Base-by-base conservation (phyloP, 2,329 filamentous ascomycete species). In the Colletotrichum eremochloae region DNA sequence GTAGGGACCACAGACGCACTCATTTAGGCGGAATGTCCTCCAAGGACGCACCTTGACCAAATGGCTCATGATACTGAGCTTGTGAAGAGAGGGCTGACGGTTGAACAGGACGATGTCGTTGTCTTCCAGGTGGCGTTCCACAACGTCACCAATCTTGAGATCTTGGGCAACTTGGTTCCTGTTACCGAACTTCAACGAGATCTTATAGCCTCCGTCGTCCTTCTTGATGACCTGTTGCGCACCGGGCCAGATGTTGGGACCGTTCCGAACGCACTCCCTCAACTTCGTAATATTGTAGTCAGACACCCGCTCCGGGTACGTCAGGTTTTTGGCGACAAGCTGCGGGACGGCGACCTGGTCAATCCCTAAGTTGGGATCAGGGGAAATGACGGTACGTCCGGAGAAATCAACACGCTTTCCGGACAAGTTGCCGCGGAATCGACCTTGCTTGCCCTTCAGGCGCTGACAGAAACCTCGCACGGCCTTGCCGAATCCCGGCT, bases 381-480 rank as follows among this genome's bases (percentile, higher is more conserved):
- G 96, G 0, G 95, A 97, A 81, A 99, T 99, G 82, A 99, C 96
- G 0, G 96, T 99, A 81, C 96, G 91, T 24, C 95, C 96, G 14
- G 96, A 99, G 82, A 98, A 99, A 80, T 99, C 96, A 66, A 99
- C 96, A 88, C 96, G 96, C 83, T 99, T 99, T 80, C 96, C 96
- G 0, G 96, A 98, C 72, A 99, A 83, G 78, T 99, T 99, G 71
- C 97, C 96, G 84, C 96, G 92, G 83, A 99, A 99, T 67, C 96
- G 94, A 67, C 96, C 96, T 79, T 98, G 96, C 79, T 99, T 99
- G 76, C 96, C 96, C 83, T 99, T 99, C 60, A 99, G 83, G 20
- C 96, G 91, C 82, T 98, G 96, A 74, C 96, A 97, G 79, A 99
- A 97, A 24, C 96, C 96, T 77, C 96, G 90, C 77, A 96, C 97